Evolutionary conservation across 202 grass and related monocot genomes (phyloP).

Genomic region (Dendrocalamus latiflorus): DNA sequence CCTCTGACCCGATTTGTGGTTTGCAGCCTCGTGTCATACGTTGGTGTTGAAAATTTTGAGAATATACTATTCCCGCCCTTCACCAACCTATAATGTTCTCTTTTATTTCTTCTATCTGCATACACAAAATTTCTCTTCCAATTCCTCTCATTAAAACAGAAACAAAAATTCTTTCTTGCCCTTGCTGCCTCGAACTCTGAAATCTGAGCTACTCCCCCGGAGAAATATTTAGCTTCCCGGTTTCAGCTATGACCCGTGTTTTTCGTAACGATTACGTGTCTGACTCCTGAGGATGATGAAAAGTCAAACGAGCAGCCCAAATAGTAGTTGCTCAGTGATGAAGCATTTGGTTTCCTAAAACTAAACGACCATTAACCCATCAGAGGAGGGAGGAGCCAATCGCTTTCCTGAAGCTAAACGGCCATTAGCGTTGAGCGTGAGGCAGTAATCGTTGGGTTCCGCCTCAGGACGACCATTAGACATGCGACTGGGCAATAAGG

Average conservation of each 20-base stretch:
- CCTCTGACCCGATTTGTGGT: neutral
- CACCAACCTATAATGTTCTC: neutral
- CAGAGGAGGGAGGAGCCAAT: constrained; percentile 14
- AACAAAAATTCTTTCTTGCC: too few species aligned
- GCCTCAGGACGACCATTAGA: neutral
- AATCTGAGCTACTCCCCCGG: neutral
- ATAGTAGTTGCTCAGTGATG: neutral
- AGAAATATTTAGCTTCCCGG: neutral
- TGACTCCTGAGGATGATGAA: neutral
- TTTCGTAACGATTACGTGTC: neutral
- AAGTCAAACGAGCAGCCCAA: neutral
- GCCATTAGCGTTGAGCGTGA: constrained; percentile 18
- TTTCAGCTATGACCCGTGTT: neutral
- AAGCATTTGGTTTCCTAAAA: neutral
- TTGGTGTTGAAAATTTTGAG: neutral
- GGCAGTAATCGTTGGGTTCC: neutral
- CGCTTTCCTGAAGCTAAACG: neutral
- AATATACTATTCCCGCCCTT: neutral
- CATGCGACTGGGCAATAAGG: neutral
- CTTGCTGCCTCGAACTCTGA: neutral
- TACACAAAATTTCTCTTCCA: neutral
- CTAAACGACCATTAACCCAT: neutral
- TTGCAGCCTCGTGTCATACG: neutral
- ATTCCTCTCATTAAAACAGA: neutral
- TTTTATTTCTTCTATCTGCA: neutral